These are phyloP conservation scores for Penstemon eatonii DNA, from an alignment of 257 asterid species.

Conservation along the genomic window DNA sequence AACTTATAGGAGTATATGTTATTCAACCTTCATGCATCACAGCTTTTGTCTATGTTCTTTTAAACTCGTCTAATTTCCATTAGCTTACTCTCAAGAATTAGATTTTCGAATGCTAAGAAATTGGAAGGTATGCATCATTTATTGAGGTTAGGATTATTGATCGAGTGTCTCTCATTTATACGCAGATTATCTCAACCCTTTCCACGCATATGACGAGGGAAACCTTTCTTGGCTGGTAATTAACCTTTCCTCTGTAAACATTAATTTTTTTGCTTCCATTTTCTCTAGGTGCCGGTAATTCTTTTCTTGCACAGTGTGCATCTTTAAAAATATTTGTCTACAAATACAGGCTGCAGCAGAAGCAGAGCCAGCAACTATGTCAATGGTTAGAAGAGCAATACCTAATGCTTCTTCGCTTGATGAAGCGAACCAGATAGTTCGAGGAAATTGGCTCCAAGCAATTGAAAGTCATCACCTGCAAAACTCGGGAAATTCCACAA, in stretches of 20 bases:
- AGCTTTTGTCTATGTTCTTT: neutral
- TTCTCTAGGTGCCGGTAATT: constrained; percentile 1
- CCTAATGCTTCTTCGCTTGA: constrained; percentile 80
- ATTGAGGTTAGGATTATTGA: constrained; percentile 11
- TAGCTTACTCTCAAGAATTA: neutral
- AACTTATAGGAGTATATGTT: neutral
- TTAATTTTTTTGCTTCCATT: neutral
- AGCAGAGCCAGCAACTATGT: constrained; percentile 95
- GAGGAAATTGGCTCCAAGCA: constrained; percentile 91
- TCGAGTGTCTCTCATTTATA: constrained; percentile 8
- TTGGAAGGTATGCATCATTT: constrained; percentile 3
- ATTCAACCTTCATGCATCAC: neutral
- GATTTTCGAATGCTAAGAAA: too few relatives aligned
- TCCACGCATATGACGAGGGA: constrained; percentile 97
- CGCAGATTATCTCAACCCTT: constrained; percentile 89
- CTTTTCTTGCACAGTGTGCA: constrained; percentile 5
- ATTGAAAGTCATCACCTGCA: constrained; percentile 64
- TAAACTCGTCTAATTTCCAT: neutral
- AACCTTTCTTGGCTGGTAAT: constrained; percentile 98
- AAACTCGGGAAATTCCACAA: constrained; percentile 42
- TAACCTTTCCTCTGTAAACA: constrained; percentile 1
- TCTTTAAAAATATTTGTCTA: constrained; percentile 14
- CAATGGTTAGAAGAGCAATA: constrained; percentile 73
- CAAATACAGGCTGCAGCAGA: constrained; percentile 88
- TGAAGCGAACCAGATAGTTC: constrained; percentile 80